Percentiles rank a stretch among this genome's conserved stretches.
These are phyloP conservation scores for Penicillium oxalicum DNA, from an alignment of 2,329 filamentous ascomycete genomes.

Conservation along the genomic window DNA sequence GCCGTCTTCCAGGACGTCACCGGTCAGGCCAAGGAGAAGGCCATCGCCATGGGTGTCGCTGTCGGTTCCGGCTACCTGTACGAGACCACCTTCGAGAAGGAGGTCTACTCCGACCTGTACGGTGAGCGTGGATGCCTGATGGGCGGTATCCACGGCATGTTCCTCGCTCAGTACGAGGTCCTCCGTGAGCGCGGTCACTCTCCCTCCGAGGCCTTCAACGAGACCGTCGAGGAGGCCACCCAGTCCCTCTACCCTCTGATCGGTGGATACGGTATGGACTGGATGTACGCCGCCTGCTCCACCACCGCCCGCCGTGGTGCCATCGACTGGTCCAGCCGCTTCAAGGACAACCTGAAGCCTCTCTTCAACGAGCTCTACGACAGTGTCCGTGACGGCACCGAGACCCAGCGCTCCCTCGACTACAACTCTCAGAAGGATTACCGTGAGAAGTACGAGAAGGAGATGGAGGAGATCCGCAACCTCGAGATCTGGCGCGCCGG, in stretches of 20 bases:
- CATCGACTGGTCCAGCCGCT: constrained; percentile 95
- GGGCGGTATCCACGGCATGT: constrained; percentile 99
- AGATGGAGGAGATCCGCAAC: constrained; percentile 97
- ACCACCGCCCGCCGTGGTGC: constrained; percentile 96
- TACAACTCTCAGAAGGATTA: constrained; percentile 97
- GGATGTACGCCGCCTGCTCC: constrained; percentile 99
- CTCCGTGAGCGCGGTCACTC: constrained; percentile 97
- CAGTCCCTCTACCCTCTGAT: constrained; percentile 98
- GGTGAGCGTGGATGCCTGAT: constrained; percentile 99
- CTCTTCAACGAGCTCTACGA: constrained; percentile 98
- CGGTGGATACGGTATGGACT: constrained; percentile 97
- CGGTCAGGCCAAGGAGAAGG: constrained; percentile 97
- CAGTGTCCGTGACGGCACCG: constrained; percentile 79
- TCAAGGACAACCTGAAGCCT: constrained; percentile 98
- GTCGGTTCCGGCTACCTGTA: constrained; percentile 98
- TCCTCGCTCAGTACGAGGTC: constrained; percentile 99
- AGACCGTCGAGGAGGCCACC: constrained; percentile 99
- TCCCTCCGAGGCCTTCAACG: constrained; percentile 99
- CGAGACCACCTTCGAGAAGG: constrained; percentile 99
- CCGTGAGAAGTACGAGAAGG: constrained; percentile 92
- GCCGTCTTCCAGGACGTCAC: constrained; percentile 98
- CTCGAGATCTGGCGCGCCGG: constrained; percentile 99
- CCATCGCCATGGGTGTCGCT: constrained; percentile 90
- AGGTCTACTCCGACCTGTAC: constrained; percentile 99
- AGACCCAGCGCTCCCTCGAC: constrained; percentile 94